Evolutionary conservation across 495 filamentous ascomycete genomes (phyloP).

Genomic region (Annulohypoxylon stygium): DNA sequence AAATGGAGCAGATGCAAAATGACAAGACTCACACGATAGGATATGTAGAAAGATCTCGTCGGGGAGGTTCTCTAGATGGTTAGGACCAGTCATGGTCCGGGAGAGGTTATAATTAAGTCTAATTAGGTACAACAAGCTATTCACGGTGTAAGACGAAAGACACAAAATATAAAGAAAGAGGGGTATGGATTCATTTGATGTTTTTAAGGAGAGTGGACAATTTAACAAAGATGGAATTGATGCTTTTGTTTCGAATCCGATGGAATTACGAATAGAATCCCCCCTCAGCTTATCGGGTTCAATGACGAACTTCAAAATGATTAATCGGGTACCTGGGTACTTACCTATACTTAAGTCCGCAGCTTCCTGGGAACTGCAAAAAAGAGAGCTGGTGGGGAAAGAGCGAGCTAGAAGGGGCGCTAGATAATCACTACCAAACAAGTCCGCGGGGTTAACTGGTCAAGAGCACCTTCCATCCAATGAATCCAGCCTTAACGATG

Average conservation of each 20-base stretch:
- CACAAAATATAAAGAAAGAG: background rate
- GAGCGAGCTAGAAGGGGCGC: background rate
- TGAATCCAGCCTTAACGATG: conserved; percentile 17
- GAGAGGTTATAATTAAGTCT: background rate
- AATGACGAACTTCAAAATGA: conserved; percentile 39
- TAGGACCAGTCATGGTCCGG: conserved; percentile 38
- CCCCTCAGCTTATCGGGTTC: conserved; percentile 27
- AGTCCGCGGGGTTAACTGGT: conserved; percentile 31
- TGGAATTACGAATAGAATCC: conserved; percentile 22
- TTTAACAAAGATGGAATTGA: conserved; percentile 30
- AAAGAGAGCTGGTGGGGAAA: background rate
- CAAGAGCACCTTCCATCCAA: conserved; percentile 14
- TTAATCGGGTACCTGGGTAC: conserved; percentile 20
- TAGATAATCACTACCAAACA: conserved; percentile 21
- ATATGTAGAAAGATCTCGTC: conserved; percentile 83
- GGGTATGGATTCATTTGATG: conserved; percentile 8
- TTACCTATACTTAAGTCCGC: conserved; percentile 7
- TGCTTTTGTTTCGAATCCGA: conserved; percentile 23
- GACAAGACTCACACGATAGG: conserved; percentile 70
- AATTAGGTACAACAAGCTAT: conserved; percentile 13
- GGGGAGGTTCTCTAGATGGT: conserved; percentile 69
- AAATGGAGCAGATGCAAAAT: background rate
- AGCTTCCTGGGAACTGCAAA: background rate
- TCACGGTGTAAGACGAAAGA: background rate
- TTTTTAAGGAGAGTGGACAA: background rate